phyloP scores from a whole-genome alignment of 2,329 filamentous ascomycete species.

The Dothideomycetes sp. region DNA sequence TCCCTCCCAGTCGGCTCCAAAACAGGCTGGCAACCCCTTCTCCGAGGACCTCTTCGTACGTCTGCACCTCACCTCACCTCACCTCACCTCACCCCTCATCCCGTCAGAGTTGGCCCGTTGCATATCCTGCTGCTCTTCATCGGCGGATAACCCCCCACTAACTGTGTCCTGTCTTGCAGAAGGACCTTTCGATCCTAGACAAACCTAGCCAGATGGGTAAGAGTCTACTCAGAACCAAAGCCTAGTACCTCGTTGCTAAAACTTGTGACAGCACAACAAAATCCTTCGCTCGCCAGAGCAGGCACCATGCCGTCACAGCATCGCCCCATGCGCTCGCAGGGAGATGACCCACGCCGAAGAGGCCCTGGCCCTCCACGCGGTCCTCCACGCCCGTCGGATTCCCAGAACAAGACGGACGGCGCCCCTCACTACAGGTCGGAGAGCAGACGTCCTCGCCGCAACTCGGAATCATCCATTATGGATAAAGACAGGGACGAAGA shows the following conservation, averaged over 20 bases:
- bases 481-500: slow-evolving; percentile 55
- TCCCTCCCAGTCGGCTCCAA: slow-evolving; percentile 16
- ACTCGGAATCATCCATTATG: slow-evolving; percentile 69
- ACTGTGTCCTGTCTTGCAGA: no score
- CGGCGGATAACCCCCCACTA: no score
- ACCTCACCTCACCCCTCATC: no score
- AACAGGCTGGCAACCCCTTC: slow-evolving; percentile 25
- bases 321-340: slow-evolving; percentile 56
- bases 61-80: slow-evolving; percentile 25
- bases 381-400: slow-evolving; percentile 23
- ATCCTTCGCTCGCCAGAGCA: slow-evolving; percentile 34
- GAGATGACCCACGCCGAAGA: slow-evolving; percentile 51
- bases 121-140: no score
- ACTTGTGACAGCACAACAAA: no score
- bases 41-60: slow-evolving; percentile 71
- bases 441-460: slow-evolving; percentile 53
- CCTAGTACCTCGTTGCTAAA: slow-evolving; percentile 1
- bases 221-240: slow-evolving; percentile 29
- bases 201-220: slow-evolving; percentile 31
- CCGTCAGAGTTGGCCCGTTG: no score
- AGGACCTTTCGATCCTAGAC: slow-evolving; percentile 59
- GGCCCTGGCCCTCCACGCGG: slow-evolving; percentile 32
- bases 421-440: slow-evolving; percentile 32
- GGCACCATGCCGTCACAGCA: slow-evolving; percentile 44
- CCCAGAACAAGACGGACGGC: slow-evolving; percentile 33